Conservation (phyloP, 164 flowering plant species). For the Sextonia rubra region DNA sequence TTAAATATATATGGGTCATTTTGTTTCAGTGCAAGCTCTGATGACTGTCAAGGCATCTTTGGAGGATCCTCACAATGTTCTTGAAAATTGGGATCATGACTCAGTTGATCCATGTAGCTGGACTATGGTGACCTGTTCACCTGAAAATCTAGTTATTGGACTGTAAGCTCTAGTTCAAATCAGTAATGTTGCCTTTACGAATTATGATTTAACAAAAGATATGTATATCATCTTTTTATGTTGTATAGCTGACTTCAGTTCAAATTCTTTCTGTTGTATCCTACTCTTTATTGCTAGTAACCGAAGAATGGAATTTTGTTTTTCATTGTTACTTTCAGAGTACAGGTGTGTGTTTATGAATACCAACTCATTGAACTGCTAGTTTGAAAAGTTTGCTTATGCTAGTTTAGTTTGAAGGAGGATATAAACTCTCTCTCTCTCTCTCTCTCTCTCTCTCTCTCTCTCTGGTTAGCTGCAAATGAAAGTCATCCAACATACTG, state of each 20-base stretch:
- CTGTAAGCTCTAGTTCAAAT: slow-evolving; percentile 53
- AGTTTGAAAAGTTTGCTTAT: too few species aligned
- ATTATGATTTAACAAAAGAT: neutral
- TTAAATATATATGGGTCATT: slow-evolving; percentile 5
- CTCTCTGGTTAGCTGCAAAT: neutral
- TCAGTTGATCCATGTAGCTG: slow-evolving; percentile 99
- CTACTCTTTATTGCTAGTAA: too few species aligned
- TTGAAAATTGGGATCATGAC: slow-evolving; percentile 81
- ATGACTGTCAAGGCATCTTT: slow-evolving; percentile 63
- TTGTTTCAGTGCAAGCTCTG: slow-evolving; percentile 76
- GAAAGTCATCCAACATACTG: neutral
- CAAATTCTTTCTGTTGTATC: neutral
- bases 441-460: too few species aligned
- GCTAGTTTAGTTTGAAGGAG: too few species aligned
- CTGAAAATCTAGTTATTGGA: slow-evolving; percentile 61
- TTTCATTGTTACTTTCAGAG: neutral
- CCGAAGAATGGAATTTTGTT: neutral
- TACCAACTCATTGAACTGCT: neutral
- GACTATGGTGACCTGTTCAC: slow-evolving; percentile 95
- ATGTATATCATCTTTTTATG: neutral
- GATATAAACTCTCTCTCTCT: too few species aligned
- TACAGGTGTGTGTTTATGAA: neutral
- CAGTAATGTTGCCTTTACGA: neutral
- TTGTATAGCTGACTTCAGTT: neutral
- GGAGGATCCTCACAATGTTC: slow-evolving; percentile 76